Percentiles rank a stretch among this genome's conserved stretches.
phyloP scores from a whole-genome alignment of 495 filamentous ascomycete species.

The Neurospora intermedia region DNA sequence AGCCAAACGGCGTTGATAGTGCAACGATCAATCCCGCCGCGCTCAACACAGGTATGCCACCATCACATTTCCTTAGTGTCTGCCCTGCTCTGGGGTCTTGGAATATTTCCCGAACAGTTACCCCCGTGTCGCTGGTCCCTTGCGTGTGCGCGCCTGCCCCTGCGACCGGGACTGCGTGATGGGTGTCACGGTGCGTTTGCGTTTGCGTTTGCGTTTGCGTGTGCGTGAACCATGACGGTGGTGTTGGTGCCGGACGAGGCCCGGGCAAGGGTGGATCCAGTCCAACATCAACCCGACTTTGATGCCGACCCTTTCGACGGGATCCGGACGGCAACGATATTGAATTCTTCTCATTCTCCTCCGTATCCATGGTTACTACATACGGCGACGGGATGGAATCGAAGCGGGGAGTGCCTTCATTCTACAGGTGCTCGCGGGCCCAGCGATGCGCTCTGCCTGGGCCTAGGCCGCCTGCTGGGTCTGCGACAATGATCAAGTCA shows the following conservation, averaged over 20 bases:
- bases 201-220: neutral
- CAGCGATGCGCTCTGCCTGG: neutral
- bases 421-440: neutral
- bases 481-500: neutral
- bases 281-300: neutral
- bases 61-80: constrained; percentile 5
- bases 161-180: neutral
- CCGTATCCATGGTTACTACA: neutral
- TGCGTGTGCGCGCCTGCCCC: constrained; percentile 3
- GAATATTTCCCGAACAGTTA: constrained; percentile 5
- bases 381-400: neutral
- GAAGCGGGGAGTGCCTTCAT: neutral
- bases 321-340: neutral
- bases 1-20: constrained; percentile 45
- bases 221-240: neutral
- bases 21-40: constrained; percentile 46
- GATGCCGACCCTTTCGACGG: neutral
- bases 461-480: neutral
- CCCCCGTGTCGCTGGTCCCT: neutral
- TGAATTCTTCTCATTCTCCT: neutral
- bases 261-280: neutral
- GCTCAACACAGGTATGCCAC: constrained; percentile 41
- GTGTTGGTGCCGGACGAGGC: neutral
- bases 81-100: neutral
- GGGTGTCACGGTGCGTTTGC: neutral